phyloP scores from a whole-genome alignment of 768 basidiomycete species.

The Serpula lacrymans region DNA sequence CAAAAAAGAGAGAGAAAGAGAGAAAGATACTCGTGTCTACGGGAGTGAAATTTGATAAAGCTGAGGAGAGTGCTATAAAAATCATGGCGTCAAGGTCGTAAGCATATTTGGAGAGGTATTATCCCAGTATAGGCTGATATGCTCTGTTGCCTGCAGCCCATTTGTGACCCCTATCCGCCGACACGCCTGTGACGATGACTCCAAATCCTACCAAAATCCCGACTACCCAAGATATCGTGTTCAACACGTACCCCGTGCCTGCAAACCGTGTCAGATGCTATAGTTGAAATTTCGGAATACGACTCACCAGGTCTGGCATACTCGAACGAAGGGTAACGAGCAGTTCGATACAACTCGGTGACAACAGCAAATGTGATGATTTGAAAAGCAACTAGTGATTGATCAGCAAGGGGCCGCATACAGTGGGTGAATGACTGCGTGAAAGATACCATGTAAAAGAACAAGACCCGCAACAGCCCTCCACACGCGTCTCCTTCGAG shows the following conservation, averaged over 20 bases:
- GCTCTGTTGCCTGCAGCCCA: conserved; percentile 80
- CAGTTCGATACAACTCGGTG: conserved; percentile 52
- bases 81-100: background rate
- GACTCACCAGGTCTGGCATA: conserved; percentile 57
- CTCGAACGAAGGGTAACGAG: conserved; percentile 48
- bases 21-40: too few relatives aligned
- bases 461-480: conserved; percentile 65
- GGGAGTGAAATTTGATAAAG: too few relatives aligned
- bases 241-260: conserved; percentile 63
- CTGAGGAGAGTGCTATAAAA: background rate
- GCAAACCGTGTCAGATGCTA: conserved; percentile 4
- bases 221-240: conserved; percentile 57
- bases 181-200: conserved; percentile 59
- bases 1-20: too few relatives aligned
- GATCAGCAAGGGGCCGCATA: background rate
- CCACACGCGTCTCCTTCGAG: conserved; percentile 74
- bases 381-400: conserved; percentile 49
- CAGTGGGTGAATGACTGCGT: background rate
- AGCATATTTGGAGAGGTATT: conserved; percentile 2
- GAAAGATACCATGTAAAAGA: conserved; percentile 50
- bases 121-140: conserved; percentile 40
- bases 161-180: conserved; percentile 43
- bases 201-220: conserved; percentile 49
- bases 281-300: background rate
- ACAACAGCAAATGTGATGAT: conserved; percentile 61